Evolutionary conservation across 2,329 filamentous ascomycete genomes (phyloP), one percentile per base, ranked within the genome.

Genomic region (Monascus ruber): DNA sequence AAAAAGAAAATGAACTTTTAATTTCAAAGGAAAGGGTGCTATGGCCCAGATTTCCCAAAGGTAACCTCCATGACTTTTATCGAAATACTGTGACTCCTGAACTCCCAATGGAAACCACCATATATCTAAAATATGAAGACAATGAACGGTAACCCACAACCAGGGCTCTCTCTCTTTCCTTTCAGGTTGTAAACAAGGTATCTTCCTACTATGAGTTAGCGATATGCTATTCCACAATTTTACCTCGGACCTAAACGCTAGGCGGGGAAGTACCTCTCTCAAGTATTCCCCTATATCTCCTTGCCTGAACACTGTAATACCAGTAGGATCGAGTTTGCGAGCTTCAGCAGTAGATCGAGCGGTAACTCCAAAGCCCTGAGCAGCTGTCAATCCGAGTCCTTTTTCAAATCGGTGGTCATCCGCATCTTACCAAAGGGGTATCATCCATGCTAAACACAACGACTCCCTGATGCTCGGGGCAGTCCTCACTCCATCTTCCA

Each of bases 211-310:
- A 25, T 26, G 8, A 34, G 47, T 51, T 45, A 55, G 46, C 35
- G 39, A 37, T 31, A 17, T 17, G 17, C 17, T 17, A 17, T 17
- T 27, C 37, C 33, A 44, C 28, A 6, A 11, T 4, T 5, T 27
- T n/a, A 17, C 11, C 6, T 11, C 6, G 8, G 17, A 24, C 24
- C 37, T 26, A 26, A 25, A 7, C 6, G 27, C 10, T 8, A 36
- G 31, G 8, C n/a, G 32, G 28, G 7, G 27, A 49, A 56, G 44
- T 50, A 68, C 68, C 56, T 96, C 89, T 58, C 91, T 78, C 56
- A 98, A 70, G 58, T 94, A 98, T 68, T 96, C 89, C 52, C 91
- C 91, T 51, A 85, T 83, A 68, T 98, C 91, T 1, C 85, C 85
- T 67, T 98, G 91, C 48, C 89, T 74, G 65, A 95, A 96, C 40